Percentiles rank a stretch among this genome's conserved stretches.
These are phyloP conservation scores for Thelonectria discophora DNA, from an alignment of 2,329 filamentous ascomycete species.

Conservation along the genomic window DNA sequence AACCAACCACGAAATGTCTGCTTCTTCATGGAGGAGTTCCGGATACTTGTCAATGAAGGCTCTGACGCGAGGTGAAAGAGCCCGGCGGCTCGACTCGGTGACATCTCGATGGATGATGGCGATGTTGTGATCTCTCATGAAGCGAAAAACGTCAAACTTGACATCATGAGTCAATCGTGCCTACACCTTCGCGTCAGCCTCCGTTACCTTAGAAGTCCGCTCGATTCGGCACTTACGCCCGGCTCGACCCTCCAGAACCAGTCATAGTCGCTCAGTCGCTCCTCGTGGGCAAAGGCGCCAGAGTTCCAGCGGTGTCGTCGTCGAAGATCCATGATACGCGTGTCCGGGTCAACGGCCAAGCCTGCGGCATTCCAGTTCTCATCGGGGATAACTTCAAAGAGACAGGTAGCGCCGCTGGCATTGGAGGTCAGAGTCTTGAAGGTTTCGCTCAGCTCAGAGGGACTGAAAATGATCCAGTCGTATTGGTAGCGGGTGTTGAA, in stretches of 20 bases:
- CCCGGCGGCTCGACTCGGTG: conserved; percentile 53
- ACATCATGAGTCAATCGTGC: conserved; percentile 67
- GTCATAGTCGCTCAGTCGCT: conserved; percentile 68
- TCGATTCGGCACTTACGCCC: conserved; percentile 56
- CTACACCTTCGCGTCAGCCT: conserved; percentile 44
- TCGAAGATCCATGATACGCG: conserved; percentile 54
- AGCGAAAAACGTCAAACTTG: conserved; percentile 86
- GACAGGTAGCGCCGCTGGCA: conserved; percentile 74
- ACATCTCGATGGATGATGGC: conserved; percentile 71
- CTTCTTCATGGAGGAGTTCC: conserved; percentile 56
- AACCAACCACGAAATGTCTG: conserved; percentile 60
- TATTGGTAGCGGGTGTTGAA: conserved; percentile 88
- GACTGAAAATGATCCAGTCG: conserved; percentile 90
- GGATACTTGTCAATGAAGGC: conserved; percentile 56
- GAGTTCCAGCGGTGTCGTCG: conserved; percentile 87
- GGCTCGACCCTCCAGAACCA: conserved; percentile 71
- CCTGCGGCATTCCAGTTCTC: conserved; percentile 78
- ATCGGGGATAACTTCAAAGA: conserved; percentile 76
- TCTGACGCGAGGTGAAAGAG: conserved; percentile 56
- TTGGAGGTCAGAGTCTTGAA: conserved; percentile 76
- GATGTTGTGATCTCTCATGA: conserved; percentile 85
- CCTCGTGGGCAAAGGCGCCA: conserved; percentile 82
- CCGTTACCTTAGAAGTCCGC: conserved; percentile 2
- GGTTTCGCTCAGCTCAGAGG: conserved; percentile 77
- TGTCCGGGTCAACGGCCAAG: conserved; percentile 26